These are phyloP conservation scores for Vitis labrusca DNA, from an alignment of 164 flowering plant species.

Conservation along the genomic window DNA sequence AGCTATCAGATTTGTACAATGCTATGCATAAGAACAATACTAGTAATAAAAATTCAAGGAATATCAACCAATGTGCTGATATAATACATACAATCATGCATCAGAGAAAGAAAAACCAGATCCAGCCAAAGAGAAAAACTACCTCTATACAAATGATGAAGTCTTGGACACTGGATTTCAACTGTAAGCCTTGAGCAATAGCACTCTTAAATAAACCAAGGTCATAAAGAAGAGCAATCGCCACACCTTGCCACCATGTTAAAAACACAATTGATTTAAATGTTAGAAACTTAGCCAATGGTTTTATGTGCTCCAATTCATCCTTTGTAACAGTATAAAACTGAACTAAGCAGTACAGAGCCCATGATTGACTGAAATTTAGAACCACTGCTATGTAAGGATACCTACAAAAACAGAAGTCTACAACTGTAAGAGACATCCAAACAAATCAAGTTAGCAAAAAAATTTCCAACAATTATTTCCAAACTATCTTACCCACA, in stretches of 20 bases:
- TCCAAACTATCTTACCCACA: constrained; percentile 73
- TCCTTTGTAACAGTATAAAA: constrained; percentile 84
- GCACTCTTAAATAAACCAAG: constrained; percentile 86
- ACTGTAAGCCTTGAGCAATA: constrained; percentile 80
- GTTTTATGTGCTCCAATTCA: constrained; percentile 84
- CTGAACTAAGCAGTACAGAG: constrained; percentile 91
- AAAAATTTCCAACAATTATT: no score
- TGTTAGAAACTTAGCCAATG: constrained; percentile 81
- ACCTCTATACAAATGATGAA: constrained; percentile 99
- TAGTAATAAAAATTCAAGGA: constrained; percentile 3
- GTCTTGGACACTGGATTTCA: constrained; percentile 87
- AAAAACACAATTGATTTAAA: constrained; percentile 95
- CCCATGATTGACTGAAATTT: constrained; percentile 99
- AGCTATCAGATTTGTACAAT: background rate
- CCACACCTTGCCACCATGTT: constrained; percentile 99
- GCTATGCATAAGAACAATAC: background rate
- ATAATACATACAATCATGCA: background rate
- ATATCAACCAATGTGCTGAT: background rate
- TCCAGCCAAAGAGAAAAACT: constrained; percentile 20
- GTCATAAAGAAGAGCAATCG: constrained; percentile 72
- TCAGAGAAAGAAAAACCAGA: background rate
- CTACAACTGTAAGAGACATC: background rate
- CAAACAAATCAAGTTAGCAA: no score
- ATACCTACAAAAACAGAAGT: constrained; percentile 57
- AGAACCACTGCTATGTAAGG: constrained; percentile 89